Percentiles rank a stretch among this genome's conserved stretches.
phyloP scores from a whole-genome alignment of 441 rosid genomes.

The Erodium texanum region DNA sequence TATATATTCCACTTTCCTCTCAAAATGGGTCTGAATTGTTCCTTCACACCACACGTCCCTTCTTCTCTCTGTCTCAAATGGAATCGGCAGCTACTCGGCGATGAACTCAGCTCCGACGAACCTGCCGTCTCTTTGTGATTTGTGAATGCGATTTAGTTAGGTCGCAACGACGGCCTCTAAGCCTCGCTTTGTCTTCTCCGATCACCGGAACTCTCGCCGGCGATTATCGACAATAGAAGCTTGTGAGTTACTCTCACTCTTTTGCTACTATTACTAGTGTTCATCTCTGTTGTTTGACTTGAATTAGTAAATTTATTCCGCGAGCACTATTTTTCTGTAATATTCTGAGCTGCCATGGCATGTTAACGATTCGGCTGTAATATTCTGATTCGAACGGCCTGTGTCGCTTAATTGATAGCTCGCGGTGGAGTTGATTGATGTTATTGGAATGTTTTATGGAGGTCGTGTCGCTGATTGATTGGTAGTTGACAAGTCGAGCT shows the following conservation, averaged over 20 bases:
- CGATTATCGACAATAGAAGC: neutral
- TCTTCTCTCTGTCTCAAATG: slow-evolving; percentile 16
- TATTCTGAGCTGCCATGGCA: too few relatives aligned
- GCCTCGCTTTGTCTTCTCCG: neutral
- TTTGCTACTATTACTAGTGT: neutral
- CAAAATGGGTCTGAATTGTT: slow-evolving; percentile 34
- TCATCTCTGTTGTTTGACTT: too few relatives aligned
- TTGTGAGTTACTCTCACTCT: neutral
- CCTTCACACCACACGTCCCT: slow-evolving; percentile 39
- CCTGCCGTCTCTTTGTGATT: neutral
- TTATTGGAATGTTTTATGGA: neutral
- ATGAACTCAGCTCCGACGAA: slow-evolving; percentile 1
- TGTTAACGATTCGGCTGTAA: neutral
- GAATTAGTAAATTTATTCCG: too few relatives aligned
- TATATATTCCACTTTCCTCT: slow-evolving; percentile 28
- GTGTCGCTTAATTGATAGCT: slow-evolving; percentile 11
- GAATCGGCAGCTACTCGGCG: too few relatives aligned
- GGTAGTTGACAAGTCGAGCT: slow-evolving; percentile 13
- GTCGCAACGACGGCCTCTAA: too few relatives aligned
- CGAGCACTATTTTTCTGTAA: too few relatives aligned
- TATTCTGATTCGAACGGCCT: slow-evolving; percentile 12
- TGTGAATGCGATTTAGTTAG: neutral
- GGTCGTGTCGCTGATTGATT: neutral
- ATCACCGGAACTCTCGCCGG: neutral
- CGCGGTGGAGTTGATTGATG: neutral